Evolutionary conservation across 257 asterid genomes (phyloP).

Genomic region (Nicotiana otophora): DNA sequence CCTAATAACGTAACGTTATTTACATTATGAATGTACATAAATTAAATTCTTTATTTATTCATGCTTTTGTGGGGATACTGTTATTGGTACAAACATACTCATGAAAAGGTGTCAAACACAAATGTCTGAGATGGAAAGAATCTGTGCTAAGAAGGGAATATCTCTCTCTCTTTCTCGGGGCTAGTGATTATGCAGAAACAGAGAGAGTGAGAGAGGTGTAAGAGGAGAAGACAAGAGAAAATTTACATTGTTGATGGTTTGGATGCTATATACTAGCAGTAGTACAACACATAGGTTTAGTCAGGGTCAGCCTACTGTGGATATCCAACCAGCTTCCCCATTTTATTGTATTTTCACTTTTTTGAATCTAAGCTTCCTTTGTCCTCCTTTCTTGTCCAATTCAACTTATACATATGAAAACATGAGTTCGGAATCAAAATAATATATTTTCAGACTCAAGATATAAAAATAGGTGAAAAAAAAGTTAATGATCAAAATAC

Average conservation of each 20-base stretch:
- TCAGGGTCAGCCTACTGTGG: constrained; percentile 9
- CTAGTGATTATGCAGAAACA: not conserved
- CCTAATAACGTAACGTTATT: no score
- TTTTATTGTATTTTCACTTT: not conserved
- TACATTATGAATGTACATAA: no score
- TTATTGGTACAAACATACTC: not conserved
- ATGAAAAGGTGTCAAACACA: not conserved
- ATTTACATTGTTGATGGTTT: not conserved
- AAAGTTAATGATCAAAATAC: no score
- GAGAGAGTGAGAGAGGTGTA: not conserved
- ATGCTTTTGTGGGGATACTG: not conserved
- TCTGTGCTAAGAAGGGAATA: not conserved
- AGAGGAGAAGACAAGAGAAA: not conserved
- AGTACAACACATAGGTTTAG: constrained; percentile 9
- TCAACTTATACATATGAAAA: no score
- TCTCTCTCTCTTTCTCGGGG: not conserved
- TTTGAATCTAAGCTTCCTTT: not conserved
- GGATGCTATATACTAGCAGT: not conserved
- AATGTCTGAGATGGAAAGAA: not conserved
- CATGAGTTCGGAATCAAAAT: no score
- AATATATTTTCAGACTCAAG: no score
- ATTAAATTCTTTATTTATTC: not conserved
- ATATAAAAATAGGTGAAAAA: no score
- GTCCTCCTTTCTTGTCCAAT: not conserved
- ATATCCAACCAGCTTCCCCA: not conserved